These are phyloP conservation scores for Huntiella moniliformis DNA, from an alignment of 2,329 filamentous ascomycete genomes.

Conservation along the genomic window DNA sequence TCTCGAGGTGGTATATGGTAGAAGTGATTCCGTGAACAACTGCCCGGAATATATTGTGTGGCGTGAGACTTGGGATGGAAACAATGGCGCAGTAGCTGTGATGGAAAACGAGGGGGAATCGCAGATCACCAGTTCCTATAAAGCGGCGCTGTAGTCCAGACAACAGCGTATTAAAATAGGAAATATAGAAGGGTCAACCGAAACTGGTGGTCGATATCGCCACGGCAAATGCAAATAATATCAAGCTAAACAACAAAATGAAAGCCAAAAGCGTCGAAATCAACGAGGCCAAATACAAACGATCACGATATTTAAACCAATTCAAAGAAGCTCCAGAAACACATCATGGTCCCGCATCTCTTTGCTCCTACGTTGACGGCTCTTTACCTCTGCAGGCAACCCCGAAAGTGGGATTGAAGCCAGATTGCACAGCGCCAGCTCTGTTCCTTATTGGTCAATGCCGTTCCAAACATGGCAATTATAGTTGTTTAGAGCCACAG, in stretches of 20 bases:
- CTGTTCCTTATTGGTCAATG: conserved; percentile 2
- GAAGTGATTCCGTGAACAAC: no score
- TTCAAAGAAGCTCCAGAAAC: not conserved
- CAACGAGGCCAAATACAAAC: not conserved
- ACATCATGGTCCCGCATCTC: not conserved
- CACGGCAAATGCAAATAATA: conserved; percentile 1
- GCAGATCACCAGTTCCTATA: not conserved
- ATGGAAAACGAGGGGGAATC: not conserved
- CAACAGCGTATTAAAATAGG: conserved; percentile 1
- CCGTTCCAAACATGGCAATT: conserved; percentile 1
- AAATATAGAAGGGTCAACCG: not conserved
- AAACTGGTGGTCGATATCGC: not conserved
- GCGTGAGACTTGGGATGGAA: no score
- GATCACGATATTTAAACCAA: no score
- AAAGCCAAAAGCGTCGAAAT: not conserved
- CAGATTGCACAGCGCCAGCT: conserved; percentile 23
- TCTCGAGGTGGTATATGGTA: not conserved
- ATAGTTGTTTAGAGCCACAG: not conserved
- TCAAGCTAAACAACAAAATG: not conserved
- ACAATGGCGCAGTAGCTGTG: not conserved
- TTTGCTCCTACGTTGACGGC: not conserved
- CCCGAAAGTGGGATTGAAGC: conserved; percentile 20
- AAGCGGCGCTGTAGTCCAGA: conserved; percentile 8
- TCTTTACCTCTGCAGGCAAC: not conserved
- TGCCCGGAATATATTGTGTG: no score